phyloP scores from a whole-genome alignment of 805 yeast species.

The Scheffersomyces amazonensis region DNA sequence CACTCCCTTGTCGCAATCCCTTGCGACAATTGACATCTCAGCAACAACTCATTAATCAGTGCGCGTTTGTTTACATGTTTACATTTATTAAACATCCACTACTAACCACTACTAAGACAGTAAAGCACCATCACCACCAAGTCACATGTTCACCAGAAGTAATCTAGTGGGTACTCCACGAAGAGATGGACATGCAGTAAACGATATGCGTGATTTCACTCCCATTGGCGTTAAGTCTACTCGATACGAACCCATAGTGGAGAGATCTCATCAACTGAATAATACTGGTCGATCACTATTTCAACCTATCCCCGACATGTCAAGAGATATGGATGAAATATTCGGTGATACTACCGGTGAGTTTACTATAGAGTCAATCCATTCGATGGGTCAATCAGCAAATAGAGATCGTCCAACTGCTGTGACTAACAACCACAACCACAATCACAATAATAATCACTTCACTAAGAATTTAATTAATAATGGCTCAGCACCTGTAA shows the following conservation, averaged over 20 bases:
- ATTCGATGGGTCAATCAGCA: not conserved
- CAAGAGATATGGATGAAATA: constrained; percentile 2
- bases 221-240: constrained; percentile 11
- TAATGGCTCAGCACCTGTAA: constrained; percentile 5
- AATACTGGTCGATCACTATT: constrained; percentile 4
- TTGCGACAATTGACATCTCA: no score
- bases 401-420: not conserved
- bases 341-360: constrained; percentile 11
- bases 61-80: no score
- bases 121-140: no score
- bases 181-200: constrained; percentile 1
- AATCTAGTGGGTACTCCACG: constrained; percentile 13
- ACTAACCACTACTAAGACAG: no score
- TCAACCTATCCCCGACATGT: constrained; percentile 3
- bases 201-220: constrained; percentile 12
- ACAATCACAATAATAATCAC: not conserved
- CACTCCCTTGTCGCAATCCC: no score
- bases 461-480: not conserved
- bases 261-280: not conserved
- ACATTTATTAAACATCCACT: no score
- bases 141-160: constrained; percentile 11
- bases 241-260: not conserved
- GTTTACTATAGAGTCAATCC: not conserved
- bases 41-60: no score
- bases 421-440: not conserved